Evolutionary conservation across 345 rosid genomes (phyloP).

Genomic region (Microcos paniculata): DNA sequence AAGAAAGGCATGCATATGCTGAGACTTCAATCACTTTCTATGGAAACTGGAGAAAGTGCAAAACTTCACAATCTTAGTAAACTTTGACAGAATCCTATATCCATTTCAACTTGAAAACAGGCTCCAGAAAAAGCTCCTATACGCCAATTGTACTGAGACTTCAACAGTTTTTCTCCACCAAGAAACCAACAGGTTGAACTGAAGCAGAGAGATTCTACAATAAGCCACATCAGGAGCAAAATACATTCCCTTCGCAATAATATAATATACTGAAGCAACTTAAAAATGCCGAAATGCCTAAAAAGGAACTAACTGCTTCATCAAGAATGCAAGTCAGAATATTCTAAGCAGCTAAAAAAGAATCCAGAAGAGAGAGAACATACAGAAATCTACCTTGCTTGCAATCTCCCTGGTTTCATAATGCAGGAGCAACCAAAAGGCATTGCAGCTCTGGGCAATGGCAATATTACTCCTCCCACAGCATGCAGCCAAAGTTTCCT

Average conservation of each 20-base stretch:
- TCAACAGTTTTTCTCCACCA: conserved; percentile 12
- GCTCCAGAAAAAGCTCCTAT: conserved; percentile 4
- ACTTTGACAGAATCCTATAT: background rate
- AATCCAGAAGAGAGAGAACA: conserved; percentile 8
- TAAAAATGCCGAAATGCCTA: conserved; percentile 7
- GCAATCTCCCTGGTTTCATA: conserved; percentile 27
- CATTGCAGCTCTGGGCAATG: conserved; percentile 28
- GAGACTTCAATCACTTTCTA: background rate
- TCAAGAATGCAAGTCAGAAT: background rate
- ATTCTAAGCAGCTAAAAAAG: conserved; percentile 1
- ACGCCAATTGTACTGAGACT: background rate
- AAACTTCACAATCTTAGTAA: background rate
- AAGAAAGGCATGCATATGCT: background rate
- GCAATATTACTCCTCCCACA: conserved; percentile 26
- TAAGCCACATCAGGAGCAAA: conserved; percentile 19
- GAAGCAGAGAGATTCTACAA: conserved; percentile 16
- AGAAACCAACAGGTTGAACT: conserved; percentile 22
- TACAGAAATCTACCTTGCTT: conserved; percentile 38
- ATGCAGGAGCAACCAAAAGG: conserved; percentile 35
- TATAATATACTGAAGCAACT: conserved; percentile 5
- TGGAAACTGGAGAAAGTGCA: background rate
- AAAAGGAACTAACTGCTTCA: conserved; percentile 15
- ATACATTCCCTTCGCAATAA: conserved; percentile 11
- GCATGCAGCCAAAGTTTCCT: conserved; percentile 27
- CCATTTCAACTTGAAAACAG: conserved; percentile 5